These are phyloP conservation scores for Isabelozyma heimii DNA, from an alignment of 805 yeast species.

Conservation along the genomic window DNA sequence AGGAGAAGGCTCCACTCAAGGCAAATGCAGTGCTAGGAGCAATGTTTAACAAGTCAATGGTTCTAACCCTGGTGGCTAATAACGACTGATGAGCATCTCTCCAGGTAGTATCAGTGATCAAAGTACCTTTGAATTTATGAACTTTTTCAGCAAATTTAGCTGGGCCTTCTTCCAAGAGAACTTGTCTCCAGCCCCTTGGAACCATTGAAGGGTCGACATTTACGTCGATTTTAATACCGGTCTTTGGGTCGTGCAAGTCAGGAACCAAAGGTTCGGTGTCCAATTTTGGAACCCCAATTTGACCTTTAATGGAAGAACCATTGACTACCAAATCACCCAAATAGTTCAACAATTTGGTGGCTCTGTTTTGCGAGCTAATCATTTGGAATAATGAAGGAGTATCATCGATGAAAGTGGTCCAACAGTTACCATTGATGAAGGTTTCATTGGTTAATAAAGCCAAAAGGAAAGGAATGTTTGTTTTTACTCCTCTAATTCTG, in stretches of 20 bases:
- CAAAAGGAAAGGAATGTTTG: constrained; percentile 93
- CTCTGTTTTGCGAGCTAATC: constrained; percentile 94
- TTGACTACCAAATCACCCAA: constrained; percentile 92
- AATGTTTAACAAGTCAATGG: constrained; percentile 84
- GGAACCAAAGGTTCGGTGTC: constrained; percentile 76
- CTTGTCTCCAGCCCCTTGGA: constrained; percentile 89
- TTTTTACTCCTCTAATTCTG: constrained; percentile 98
- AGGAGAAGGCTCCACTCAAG: constrained; percentile 83
- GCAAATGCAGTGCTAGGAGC: constrained; percentile 95
- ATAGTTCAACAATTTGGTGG: constrained; percentile 87
- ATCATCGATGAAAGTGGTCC: constrained; percentile 99
- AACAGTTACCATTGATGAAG: constrained; percentile 81
- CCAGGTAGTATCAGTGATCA: constrained; percentile 99
- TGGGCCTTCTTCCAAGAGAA: constrained; percentile 81
- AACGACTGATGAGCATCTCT: constrained; percentile 99
- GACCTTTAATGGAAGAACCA: constrained; percentile 95
- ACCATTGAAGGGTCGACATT: constrained; percentile 32
- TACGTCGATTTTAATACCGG: constrained; percentile 63
- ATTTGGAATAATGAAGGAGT: constrained; percentile 94
- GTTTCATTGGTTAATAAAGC: constrained; percentile 89
- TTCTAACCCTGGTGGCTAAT: constrained; percentile 95
- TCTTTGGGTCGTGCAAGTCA: constrained; percentile 53
- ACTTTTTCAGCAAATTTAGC: constrained; percentile 87
- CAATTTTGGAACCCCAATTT: constrained; percentile 87
- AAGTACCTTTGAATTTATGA: constrained; percentile 77